A percentile compares a stretch with the other conserved stretches of the same genome.
phyloP scores from a whole-genome alignment of 164 flowering plant genomes.

The Cinnamomum micranthum region DNA sequence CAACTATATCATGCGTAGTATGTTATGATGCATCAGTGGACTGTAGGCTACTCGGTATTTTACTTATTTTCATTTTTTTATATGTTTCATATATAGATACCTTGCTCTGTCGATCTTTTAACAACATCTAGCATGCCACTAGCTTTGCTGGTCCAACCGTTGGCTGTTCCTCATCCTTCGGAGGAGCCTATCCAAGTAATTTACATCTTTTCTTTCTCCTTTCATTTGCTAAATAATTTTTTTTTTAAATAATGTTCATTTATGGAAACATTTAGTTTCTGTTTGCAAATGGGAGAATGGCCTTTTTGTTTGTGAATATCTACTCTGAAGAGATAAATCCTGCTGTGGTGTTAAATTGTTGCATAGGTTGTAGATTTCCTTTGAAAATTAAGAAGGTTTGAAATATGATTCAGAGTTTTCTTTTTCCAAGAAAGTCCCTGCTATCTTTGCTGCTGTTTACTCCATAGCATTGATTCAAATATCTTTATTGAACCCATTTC shows the following conservation, averaged over 20 bases:
- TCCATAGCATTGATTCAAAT: no score
- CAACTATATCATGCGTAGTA: neutral
- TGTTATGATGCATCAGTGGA: neutral
- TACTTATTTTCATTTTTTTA: neutral
- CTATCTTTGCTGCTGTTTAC: no score
- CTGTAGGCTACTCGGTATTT: neutral
- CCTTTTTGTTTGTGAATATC: no score
- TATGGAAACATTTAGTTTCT: no score
- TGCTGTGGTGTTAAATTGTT: no score
- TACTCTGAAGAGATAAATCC: no score
- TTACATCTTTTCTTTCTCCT: neutral
- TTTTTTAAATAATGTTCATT: neutral
- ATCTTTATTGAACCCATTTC: no score
- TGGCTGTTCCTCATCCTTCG: constrained; percentile 96
- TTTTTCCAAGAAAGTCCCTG: no score
- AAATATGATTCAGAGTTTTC: no score
- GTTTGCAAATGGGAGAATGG: no score
- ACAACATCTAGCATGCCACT: constrained; percentile 91
- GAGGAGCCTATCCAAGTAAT: constrained; percentile 96
- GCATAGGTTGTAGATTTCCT: no score
- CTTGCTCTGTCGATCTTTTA: constrained; percentile 84
- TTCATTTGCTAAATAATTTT: neutral
- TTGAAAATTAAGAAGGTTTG: no score
- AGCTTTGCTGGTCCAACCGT: constrained; percentile 89
- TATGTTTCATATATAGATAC: constrained; percentile 49